Evolutionary conservation across 208 protist genomes (phyloP).

Genomic region (Porcisia deanei): DNA sequence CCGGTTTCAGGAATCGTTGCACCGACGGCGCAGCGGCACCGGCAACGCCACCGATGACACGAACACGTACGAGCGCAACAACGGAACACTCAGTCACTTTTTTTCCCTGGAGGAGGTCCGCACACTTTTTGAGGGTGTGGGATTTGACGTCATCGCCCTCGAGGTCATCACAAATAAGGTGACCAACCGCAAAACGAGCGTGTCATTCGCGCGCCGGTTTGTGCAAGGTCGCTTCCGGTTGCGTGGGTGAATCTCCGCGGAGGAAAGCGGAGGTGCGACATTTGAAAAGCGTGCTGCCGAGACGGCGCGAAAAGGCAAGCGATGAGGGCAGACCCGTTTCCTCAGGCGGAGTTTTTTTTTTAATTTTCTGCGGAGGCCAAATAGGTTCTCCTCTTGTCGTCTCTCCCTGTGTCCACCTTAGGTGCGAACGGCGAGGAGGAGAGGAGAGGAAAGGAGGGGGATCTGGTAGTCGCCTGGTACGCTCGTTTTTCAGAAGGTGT

Average conservation of each 20-base stretch:
- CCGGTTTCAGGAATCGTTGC: slow-evolving; percentile 50
- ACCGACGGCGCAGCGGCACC: slow-evolving; percentile 1
- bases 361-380: background rate
- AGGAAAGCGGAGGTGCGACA: background rate
- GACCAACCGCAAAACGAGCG: slow-evolving; percentile 62
- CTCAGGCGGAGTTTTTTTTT: background rate
- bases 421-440: background rate
- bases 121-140: slow-evolving; percentile 50
- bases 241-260: background rate
- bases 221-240: slow-evolving; percentile 79
- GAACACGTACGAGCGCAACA: slow-evolving; percentile 78
- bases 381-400: background rate
- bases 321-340: background rate
- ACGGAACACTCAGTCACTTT: slow-evolving; percentile 90
- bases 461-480: background rate
- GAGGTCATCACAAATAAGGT: slow-evolving; percentile 74
- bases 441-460: too few species aligned
- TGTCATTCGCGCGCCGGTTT: slow-evolving; percentile 63
- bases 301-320: background rate
- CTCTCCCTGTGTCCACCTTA: background rate
- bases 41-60: background rate
- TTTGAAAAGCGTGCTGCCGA: background rate
- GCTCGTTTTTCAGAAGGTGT: background rate
- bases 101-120: slow-evolving; percentile 73
- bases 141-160: slow-evolving; percentile 60